These are phyloP conservation scores for Fusarium sacchari DNA, from an alignment of 2,329 filamentous ascomycete genomes.

Conservation along the genomic window DNA sequence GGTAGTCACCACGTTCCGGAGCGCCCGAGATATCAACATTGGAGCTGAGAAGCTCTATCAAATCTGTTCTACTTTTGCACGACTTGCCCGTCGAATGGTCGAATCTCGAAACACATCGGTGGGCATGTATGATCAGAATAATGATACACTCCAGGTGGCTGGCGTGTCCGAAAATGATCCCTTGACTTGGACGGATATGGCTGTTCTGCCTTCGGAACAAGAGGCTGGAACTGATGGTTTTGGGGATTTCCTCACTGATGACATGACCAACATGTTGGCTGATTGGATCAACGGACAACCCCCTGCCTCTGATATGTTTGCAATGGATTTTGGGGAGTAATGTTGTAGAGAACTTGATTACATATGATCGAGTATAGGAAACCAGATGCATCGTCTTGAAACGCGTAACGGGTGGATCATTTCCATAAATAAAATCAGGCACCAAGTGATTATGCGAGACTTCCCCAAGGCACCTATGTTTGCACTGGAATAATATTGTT, in stretches of 20 bases:
- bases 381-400: no score
- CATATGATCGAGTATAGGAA: neutral
- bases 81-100: conserved; percentile 27
- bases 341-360: neutral
- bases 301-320: conserved; percentile 26
- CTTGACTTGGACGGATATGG: conserved; percentile 1
- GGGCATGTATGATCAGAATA: conserved; percentile 28
- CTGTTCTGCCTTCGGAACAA: neutral
- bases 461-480: neutral
- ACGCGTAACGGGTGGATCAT: neutral
- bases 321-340: conserved; percentile 23
- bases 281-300: conserved; percentile 34
- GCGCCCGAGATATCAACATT: conserved; percentile 12
- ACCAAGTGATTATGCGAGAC: neutral
- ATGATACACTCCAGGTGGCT: conserved; percentile 25
- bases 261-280: conserved; percentile 32
- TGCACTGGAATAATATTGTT: neutral
- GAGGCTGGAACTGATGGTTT: neutral
- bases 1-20: conserved; percentile 24
- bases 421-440: neutral
- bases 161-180: conserved; percentile 19
- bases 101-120: conserved; percentile 29
- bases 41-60: conserved; percentile 31
- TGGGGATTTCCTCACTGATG: conserved; percentile 13
- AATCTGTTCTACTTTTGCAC: conserved; percentile 26